phyloP scores from a whole-genome alignment of 2,329 filamentous ascomycete species.

The Immersiporthe knoxdaviesiana region DNA sequence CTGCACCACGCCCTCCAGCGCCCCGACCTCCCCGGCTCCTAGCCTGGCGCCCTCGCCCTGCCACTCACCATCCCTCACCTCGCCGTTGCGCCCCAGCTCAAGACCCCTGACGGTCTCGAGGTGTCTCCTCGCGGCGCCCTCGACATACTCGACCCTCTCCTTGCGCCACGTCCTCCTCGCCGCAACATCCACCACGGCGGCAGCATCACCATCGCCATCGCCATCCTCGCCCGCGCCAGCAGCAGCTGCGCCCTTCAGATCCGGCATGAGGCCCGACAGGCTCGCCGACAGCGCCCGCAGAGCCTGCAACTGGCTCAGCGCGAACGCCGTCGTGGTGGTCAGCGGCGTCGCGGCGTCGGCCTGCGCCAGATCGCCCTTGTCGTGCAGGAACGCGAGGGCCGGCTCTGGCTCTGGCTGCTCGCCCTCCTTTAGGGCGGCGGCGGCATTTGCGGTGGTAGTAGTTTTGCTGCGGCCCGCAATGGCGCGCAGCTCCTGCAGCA shows the following conservation, averaged over 20 bases:
- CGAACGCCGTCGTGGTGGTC: slow-evolving; percentile 75
- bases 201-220: neutral
- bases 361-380: slow-evolving; percentile 54
- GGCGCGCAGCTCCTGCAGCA: slow-evolving; percentile 66
- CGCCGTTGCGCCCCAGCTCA: slow-evolving; percentile 64
- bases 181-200: slow-evolving; percentile 25
- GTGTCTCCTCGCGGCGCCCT: slow-evolving; percentile 75
- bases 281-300: slow-evolving; percentile 67
- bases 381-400: slow-evolving; percentile 61
- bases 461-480: slow-evolving; percentile 39
- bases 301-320: slow-evolving; percentile 80
- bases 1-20: slow-evolving; percentile 55
- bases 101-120: slow-evolving; percentile 72
- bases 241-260: slow-evolving; percentile 46
- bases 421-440: slow-evolving; percentile 33
- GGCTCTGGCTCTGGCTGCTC: slow-evolving; percentile 27
- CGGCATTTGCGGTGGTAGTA: neutral
- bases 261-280: slow-evolving; percentile 68
- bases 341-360: slow-evolving; percentile 60
- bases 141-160: slow-evolving; percentile 80
- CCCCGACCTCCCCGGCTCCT: slow-evolving; percentile 58
- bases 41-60: slow-evolving; percentile 57
- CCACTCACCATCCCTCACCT: slow-evolving; percentile 68
- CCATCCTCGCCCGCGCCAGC: neutral
- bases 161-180: slow-evolving; percentile 62